Base-by-base conservation (phyloP, 352 stramenopile species). In the Globisporangium nunn region DNA sequence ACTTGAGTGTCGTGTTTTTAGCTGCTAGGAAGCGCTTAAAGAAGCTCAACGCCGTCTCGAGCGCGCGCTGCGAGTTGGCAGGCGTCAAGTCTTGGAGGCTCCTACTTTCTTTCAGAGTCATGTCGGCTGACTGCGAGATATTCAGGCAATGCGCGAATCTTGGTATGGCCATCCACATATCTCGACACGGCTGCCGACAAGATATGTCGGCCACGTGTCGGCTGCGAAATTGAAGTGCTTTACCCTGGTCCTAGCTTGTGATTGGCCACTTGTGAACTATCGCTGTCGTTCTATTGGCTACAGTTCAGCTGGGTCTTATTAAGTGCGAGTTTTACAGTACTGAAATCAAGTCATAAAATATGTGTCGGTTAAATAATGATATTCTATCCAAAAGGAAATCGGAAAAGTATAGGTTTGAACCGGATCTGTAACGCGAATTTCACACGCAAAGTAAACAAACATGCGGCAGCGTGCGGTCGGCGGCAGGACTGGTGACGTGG, bases 401-500 rank as follows among this genome's bases (percentile, higher is more conserved):
- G 23, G 23, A 23, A 23, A 23, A 23, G 23, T 23, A 23, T 23
- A 23, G 23, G 23, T 23, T 23, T 23, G 23, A 23, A 23, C 23
- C 23, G 23, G 23, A 23, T 23, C 23, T 23, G 23, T 23, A 23
- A 23, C 23, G 23, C 23, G 23, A 23, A 23, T 23, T 23, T 23
- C 23, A 23, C 23, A 23, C 23, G 23, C 23, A 23, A 23, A 23
- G 23, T 23, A 23, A 23, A 23, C 23, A 23, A 14, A 58, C 30
- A 88, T 88, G 81, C 71, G 77, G 54, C 78, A 89, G 52, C 79
- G 79, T 54, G 66, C 44, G 23, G 59, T 72, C 23, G 23, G 23
- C 23, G 23, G 23, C 30, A 82, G 82, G 71, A 72, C 23, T 23
- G 23, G 71, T 61, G 81, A 88, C 53, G 71, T 85, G 54, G 76